Conservation (phyloP, 768 basidiomycete genomes). For the Phanerochaete carnosa region DNA sequence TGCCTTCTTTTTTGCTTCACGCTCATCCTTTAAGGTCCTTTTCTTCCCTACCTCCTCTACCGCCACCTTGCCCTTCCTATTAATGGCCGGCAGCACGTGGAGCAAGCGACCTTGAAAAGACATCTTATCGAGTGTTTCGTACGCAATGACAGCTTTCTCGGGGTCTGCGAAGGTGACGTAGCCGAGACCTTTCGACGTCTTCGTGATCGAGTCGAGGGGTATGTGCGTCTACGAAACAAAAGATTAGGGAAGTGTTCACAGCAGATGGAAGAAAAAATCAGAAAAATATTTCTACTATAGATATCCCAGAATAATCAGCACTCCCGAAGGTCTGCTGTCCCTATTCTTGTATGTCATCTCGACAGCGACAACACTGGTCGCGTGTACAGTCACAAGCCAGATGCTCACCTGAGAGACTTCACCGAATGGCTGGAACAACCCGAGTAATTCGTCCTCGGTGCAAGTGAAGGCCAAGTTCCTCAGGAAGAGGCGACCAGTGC, state of each 20-base stretch:
- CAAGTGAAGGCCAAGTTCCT: slow-evolving; percentile 94
- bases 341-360: slow-evolving; percentile 49
- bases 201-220: slow-evolving; percentile 44
- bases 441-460: slow-evolving; percentile 63
- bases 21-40: slow-evolving; percentile 57
- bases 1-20: slow-evolving; percentile 58
- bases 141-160: slow-evolving; percentile 61
- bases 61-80: slow-evolving; percentile 49
- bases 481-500: slow-evolving; percentile 81
- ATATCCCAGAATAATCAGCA: slow-evolving; percentile 46
- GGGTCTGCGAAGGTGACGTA: slow-evolving; percentile 52
- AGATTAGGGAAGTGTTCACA: background rate
- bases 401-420: slow-evolving; percentile 69
- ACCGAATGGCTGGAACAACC: slow-evolving; percentile 68
- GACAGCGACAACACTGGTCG: slow-evolving; percentile 2
- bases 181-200: slow-evolving; percentile 56
- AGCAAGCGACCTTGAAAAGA: slow-evolving; percentile 90
- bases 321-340: slow-evolving; percentile 54
- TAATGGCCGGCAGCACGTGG: slow-evolving; percentile 85
- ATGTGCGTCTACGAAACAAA: slow-evolving; percentile 46
- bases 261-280: slow-evolving; percentile 18
- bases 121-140: slow-evolving; percentile 71
- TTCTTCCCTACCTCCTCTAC: slow-evolving; percentile 44
- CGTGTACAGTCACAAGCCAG: background rate
- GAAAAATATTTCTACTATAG: slow-evolving; percentile 55